phyloP scores from a whole-genome alignment of 306 rosid species.

The Inga laurina region DNA sequence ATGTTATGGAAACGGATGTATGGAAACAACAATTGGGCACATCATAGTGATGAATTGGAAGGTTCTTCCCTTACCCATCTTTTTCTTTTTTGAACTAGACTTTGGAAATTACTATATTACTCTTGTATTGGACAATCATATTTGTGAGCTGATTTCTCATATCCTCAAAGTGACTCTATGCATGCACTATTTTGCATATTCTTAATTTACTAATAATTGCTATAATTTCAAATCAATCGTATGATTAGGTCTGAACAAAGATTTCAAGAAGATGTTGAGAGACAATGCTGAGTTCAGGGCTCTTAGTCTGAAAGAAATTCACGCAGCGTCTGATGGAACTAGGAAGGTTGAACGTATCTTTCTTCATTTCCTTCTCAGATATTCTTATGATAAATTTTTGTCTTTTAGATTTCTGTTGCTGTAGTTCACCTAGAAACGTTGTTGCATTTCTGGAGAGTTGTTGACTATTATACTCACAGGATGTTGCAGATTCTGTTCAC shows the following conservation, averaged over 20 bases:
- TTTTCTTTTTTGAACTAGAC: conserved; percentile 8
- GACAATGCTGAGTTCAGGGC: conserved; percentile 76
- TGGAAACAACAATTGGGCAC: conserved; percentile 82
- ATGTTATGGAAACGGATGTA: conserved; percentile 94
- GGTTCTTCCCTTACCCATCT: conserved; percentile 45
- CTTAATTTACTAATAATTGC: conserved; percentile 13
- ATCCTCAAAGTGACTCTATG: conserved; percentile 23
- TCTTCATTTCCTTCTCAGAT: conserved; percentile 21
- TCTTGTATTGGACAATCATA: background rate
- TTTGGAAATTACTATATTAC: background rate
- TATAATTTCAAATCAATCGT: conserved; percentile 2
- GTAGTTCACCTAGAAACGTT: background rate
- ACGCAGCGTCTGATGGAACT: conserved; percentile 78
- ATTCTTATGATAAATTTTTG: background rate
- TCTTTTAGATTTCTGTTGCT: background rate
- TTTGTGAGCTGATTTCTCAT: background rate
- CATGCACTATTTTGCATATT: background rate
- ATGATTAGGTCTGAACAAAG: conserved; percentile 74
- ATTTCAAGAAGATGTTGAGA: conserved; percentile 81
- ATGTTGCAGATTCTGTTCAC: conserved; percentile 87
- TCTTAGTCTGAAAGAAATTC: conserved; percentile 61
- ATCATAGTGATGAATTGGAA: conserved; percentile 70
- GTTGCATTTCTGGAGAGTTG: conserved; percentile 43
- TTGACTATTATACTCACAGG: conserved; percentile 79
- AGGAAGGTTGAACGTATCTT: conserved; percentile 69